A percentile compares a stretch with the other conserved stretches of the same genome.
These are phyloP conservation scores for Claviceps spartinae DNA, from an alignment of 2,329 filamentous ascomycete species.

Conservation along the genomic window DNA sequence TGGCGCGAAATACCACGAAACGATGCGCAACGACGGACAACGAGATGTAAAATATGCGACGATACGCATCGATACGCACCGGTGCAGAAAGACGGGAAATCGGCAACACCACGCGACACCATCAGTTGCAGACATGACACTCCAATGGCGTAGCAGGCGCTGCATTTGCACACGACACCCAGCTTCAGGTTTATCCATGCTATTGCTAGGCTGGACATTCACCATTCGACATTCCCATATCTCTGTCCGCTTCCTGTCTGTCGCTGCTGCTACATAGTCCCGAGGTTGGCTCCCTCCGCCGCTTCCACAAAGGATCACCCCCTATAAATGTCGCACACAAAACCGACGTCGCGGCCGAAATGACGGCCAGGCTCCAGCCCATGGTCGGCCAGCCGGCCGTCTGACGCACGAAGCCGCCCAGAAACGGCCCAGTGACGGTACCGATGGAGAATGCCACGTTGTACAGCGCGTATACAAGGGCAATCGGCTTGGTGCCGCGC, in stretches of 20 bases:
- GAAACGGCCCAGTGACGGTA: conserved; percentile 18
- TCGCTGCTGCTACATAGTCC: neutral
- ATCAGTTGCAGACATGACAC: no score
- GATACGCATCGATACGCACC: no score
- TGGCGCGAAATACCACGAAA: no score
- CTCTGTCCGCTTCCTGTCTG: neutral
- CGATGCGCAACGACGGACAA: no score
- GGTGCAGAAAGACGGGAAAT: no score
- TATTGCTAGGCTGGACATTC: neutral
- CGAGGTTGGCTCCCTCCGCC: neutral
- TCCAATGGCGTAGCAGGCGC: no score
- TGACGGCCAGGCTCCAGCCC: conserved; percentile 18
- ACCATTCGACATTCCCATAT: neutral
- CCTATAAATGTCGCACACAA: conserved; percentile 17
- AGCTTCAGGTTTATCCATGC: no score
- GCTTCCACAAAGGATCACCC: conserved; percentile 14
- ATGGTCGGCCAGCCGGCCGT: conserved; percentile 19
- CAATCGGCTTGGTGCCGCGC: conserved; percentile 14
- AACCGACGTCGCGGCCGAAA: conserved; percentile 16
- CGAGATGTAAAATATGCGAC: no score
- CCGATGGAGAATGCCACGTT: conserved; percentile 22
- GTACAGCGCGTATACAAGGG: conserved; percentile 22
- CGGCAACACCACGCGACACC: no score
- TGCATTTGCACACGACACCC: no score
- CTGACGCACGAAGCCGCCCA: conserved; percentile 22